Evolutionary conservation across 148 eudicot genomes (phyloP).

Genomic region (Linanthus parryae): DNA sequence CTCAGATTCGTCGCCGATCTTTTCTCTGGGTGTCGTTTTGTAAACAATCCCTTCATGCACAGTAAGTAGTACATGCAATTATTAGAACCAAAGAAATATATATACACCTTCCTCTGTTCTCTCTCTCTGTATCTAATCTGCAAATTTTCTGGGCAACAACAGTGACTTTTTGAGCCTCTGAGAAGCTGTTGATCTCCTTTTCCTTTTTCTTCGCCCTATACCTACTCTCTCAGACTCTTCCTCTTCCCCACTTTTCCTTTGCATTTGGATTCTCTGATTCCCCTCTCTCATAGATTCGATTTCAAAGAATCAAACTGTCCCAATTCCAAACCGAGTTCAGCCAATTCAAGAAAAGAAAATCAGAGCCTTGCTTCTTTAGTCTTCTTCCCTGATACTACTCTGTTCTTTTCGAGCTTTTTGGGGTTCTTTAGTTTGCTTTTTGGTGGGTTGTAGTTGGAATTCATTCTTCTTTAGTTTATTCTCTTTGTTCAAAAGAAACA

Average conservation of each 20-base stretch:
- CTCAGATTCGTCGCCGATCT: slow-evolving; percentile 56
- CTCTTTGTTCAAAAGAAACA: slow-evolving; percentile 5
- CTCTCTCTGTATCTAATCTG: not conserved
- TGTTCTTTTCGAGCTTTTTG: too few species aligned
- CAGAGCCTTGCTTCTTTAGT: too few species aligned
- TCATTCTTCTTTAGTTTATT: slow-evolving; percentile 11
- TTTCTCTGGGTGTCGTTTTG: slow-evolving; percentile 25
- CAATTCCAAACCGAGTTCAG: slow-evolving; percentile 7
- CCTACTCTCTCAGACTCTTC: not conserved
- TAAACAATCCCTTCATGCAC: slow-evolving; percentile 1
- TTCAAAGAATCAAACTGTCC: not conserved
- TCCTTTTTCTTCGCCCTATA: not conserved
- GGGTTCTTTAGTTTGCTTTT: too few species aligned
- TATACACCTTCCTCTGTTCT: not conserved
- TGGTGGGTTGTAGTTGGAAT: not conserved
- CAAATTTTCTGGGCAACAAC: not conserved
- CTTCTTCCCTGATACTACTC: too few species aligned
- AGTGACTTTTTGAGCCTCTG: not conserved
- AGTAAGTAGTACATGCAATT: not conserved
- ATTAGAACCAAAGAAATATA: not conserved
- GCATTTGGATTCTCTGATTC: not conserved
- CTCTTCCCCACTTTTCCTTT: not conserved
- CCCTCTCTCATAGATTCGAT: not conserved
- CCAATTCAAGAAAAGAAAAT: not conserved
- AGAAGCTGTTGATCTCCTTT: not conserved